Evolutionary conservation across 441 rosid genomes (phyloP).

Genomic region (Adansonia madagascariensis): DNA sequence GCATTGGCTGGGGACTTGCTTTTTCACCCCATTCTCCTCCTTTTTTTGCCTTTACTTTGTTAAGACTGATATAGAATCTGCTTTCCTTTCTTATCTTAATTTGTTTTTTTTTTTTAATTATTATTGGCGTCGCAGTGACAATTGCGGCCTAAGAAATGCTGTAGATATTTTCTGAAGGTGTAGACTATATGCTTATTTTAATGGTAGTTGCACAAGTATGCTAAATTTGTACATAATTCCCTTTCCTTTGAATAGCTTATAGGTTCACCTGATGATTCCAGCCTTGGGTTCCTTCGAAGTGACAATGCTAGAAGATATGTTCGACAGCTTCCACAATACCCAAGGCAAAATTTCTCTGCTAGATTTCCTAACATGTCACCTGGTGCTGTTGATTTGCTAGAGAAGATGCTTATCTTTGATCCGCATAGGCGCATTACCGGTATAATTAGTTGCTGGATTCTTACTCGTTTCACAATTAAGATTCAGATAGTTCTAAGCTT

Average conservation of each 20-base stretch:
- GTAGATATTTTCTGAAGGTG: background rate
- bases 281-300: constrained; percentile 89
- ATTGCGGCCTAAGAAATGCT: background rate
- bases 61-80: background rate
- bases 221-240: constrained; percentile 13
- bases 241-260: constrained; percentile 57
- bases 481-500: background rate
- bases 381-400: constrained; percentile 78
- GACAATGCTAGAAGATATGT: constrained; percentile 93
- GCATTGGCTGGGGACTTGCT: background rate
- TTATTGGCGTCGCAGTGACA: background rate
- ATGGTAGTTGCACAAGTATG: constrained; percentile 10
- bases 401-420: constrained; percentile 94
- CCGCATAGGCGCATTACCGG: constrained; percentile 94
- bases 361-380: constrained; percentile 75
- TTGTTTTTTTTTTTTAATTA: background rate
- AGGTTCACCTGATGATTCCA: constrained; percentile 93
- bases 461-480: background rate
- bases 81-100: background rate
- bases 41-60: background rate
- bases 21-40: background rate
- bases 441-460: constrained; percentile 25
- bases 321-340: constrained; percentile 89
- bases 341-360: constrained; percentile 71
- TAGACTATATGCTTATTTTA: background rate